Conservation (phyloP, 768 basidiomycete species). For the Podaxis sp. region DNA sequence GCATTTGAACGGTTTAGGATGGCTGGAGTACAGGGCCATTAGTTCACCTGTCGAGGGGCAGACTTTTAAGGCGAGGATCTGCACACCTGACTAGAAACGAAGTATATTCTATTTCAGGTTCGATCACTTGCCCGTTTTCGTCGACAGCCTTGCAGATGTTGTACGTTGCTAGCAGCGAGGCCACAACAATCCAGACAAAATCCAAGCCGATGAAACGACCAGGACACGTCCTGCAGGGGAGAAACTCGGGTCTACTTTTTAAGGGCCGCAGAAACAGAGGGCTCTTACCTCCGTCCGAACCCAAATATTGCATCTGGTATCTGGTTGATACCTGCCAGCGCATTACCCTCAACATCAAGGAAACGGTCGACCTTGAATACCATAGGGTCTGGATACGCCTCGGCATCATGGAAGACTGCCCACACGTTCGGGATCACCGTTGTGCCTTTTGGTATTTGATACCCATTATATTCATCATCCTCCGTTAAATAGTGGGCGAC, state of each 20-base stretch:
- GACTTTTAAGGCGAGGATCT: slow-evolving; percentile 1
- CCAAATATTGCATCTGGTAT: slow-evolving; percentile 39
- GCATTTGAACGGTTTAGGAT: slow-evolving; percentile 42
- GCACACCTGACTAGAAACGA: slow-evolving; percentile 35
- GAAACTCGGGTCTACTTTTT: not conserved
- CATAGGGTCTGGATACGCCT: slow-evolving; percentile 39
- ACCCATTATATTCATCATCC: slow-evolving; percentile 40
- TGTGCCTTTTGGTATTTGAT: slow-evolving; percentile 43
- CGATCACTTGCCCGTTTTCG: slow-evolving; percentile 33
- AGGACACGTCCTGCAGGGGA: slow-evolving; percentile 38
- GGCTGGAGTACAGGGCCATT: slow-evolving; percentile 25
- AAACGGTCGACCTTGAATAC: slow-evolving; percentile 40
- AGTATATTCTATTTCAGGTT: slow-evolving; percentile 33
- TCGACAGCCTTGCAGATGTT: slow-evolving; percentile 37
- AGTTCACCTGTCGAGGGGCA: not conserved
- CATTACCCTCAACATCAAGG: slow-evolving; percentile 28
- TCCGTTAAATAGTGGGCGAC: slow-evolving; percentile 29
- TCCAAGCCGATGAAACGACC: slow-evolving; percentile 44
- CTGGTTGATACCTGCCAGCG: slow-evolving; percentile 30
- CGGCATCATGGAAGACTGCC: slow-evolving; percentile 41
- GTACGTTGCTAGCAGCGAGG: slow-evolving; percentile 39
- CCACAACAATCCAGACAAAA: slow-evolving; percentile 42
- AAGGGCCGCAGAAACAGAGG: not conserved
- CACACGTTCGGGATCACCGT: slow-evolving; percentile 30
- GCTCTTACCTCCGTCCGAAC: slow-evolving; percentile 36